These are phyloP conservation scores for Metschnikowia drakensbergensis DNA, from an alignment of 805 yeast species.

Conservation along the genomic window DNA sequence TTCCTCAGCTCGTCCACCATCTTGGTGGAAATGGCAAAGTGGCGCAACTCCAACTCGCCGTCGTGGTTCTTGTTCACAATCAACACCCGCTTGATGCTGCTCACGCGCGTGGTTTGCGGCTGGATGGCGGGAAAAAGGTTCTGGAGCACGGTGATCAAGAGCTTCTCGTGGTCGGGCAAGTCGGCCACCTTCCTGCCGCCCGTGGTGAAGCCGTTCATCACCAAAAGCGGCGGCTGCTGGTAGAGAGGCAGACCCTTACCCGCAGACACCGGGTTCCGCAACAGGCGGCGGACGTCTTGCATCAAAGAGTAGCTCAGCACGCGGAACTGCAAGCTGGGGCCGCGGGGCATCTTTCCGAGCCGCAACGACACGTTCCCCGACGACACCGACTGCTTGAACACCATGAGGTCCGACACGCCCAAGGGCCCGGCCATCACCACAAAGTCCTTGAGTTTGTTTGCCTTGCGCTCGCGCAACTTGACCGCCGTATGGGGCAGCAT, in stretches of 20 bases:
- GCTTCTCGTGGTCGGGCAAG: slow-evolving; percentile 68
- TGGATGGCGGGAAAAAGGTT: slow-evolving; percentile 94
- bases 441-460: slow-evolving; percentile 85
- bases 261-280: slow-evolving; percentile 75
- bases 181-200: slow-evolving; percentile 48
- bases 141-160: slow-evolving; percentile 86
- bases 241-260: slow-evolving; percentile 62
- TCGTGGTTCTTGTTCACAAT: slow-evolving; percentile 74
- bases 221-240: slow-evolving; percentile 80
- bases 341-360: slow-evolving; percentile 83
- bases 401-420: slow-evolving; percentile 83
- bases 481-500: slow-evolving; percentile 98
- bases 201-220: slow-evolving; percentile 78
- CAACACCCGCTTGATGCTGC: slow-evolving; percentile 76
- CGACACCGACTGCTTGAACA: slow-evolving; percentile 76
- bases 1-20: slow-evolving; percentile 73
- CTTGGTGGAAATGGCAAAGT: slow-evolving; percentile 83
- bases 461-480: slow-evolving; percentile 77
- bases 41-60: slow-evolving; percentile 79
- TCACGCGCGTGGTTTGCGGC: slow-evolving; percentile 74
- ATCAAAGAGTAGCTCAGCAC: slow-evolving; percentile 73
- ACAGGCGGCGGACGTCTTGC: slow-evolving; percentile 69
- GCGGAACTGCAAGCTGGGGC: slow-evolving; percentile 87
- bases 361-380: slow-evolving; percentile 80
- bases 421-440: slow-evolving; percentile 98